A percentile compares a stretch with the other conserved stretches of the same genome.
phyloP scores from a whole-genome alignment of 768 basidiomycete genomes.

The Auricularia sp. region DNA sequence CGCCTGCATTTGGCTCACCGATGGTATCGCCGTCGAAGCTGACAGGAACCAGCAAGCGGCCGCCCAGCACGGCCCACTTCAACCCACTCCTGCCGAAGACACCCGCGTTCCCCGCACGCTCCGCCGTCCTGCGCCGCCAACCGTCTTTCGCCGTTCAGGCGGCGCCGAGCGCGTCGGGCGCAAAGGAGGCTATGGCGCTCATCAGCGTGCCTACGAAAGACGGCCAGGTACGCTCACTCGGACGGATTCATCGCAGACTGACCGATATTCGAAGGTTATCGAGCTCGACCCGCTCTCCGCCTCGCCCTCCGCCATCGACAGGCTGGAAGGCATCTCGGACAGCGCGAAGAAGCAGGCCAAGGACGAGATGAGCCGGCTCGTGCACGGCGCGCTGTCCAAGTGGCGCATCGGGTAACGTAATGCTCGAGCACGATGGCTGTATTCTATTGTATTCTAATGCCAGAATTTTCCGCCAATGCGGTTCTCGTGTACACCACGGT shows the following conservation, averaged over 20 bases:
- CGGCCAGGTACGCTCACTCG: slow-evolving; percentile 41
- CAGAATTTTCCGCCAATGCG: no score
- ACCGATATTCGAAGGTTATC: slow-evolving; percentile 17
- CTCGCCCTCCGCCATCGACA: slow-evolving; percentile 61
- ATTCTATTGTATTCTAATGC: no score
- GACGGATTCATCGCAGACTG: neutral
- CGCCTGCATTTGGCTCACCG: neutral
- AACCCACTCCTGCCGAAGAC: slow-evolving; percentile 59
- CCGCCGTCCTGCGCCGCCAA: neutral
- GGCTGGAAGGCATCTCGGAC: slow-evolving; percentile 65
- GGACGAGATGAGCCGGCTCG: slow-evolving; percentile 61
- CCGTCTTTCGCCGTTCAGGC: neutral
- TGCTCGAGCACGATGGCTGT: neutral
- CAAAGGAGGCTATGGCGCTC: slow-evolving; percentile 31
- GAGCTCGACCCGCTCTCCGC: slow-evolving; percentile 77
- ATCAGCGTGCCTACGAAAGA: slow-evolving; percentile 74
- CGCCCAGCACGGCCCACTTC: slow-evolving; percentile 58
- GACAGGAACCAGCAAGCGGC: slow-evolving; percentile 8
- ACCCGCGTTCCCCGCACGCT: slow-evolving; percentile 29
- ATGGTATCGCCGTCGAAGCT: neutral
- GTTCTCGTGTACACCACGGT: no score
- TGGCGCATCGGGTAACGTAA: slow-evolving; percentile 55
- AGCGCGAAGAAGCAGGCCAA: slow-evolving; percentile 77
- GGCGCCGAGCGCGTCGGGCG: neutral
- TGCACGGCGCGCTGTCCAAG: slow-evolving; percentile 63